phyloP scores from a whole-genome alignment of 2,329 filamentous ascomycete genomes.

The Pseudogymnoascus sp. region DNA sequence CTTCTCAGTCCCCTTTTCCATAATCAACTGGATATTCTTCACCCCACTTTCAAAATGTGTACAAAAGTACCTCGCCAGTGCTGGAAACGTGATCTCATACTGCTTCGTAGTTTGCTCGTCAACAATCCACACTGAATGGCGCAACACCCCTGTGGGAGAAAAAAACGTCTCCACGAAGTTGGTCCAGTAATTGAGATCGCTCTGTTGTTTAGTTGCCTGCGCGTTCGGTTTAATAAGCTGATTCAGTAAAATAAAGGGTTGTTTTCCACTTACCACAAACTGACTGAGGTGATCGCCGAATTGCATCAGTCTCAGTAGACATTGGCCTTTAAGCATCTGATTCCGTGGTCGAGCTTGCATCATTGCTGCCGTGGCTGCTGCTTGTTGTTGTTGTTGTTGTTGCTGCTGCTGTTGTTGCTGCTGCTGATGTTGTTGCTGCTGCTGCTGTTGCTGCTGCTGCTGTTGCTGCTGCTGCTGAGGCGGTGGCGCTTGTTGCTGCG shows the following conservation, averaged over 20 bases:
- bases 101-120: constrained; percentile 60
- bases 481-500: constrained; percentile 32
- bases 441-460: constrained; percentile 32
- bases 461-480: constrained; percentile 29
- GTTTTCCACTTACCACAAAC: constrained; percentile 40
- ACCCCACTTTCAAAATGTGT: constrained; percentile 85
- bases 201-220: constrained; percentile 50
- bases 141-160: constrained; percentile 65
- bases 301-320: constrained; percentile 50
- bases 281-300: constrained; percentile 55
- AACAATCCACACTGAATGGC: constrained; percentile 56
- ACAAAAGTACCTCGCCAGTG: constrained; percentile 79
- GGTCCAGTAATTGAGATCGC: constrained; percentile 71
- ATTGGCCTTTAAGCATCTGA: constrained; percentile 43
- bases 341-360: constrained; percentile 27
- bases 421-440: constrained; percentile 31
- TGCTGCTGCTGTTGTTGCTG: constrained; percentile 32
- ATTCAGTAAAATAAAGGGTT: constrained; percentile 19
- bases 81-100: constrained; percentile 77
- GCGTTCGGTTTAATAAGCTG: constrained; percentile 16
- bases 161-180: constrained; percentile 76
- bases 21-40: constrained; percentile 73
- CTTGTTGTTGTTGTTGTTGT: constrained; percentile 29
- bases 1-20: constrained; percentile 58
- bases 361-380: constrained; percentile 28